Evolutionary conservation across 2,329 filamentous ascomycete species (phyloP), one percentile per base, ranked within the genome.

Genomic region (Davidsoniella australis): DNA sequence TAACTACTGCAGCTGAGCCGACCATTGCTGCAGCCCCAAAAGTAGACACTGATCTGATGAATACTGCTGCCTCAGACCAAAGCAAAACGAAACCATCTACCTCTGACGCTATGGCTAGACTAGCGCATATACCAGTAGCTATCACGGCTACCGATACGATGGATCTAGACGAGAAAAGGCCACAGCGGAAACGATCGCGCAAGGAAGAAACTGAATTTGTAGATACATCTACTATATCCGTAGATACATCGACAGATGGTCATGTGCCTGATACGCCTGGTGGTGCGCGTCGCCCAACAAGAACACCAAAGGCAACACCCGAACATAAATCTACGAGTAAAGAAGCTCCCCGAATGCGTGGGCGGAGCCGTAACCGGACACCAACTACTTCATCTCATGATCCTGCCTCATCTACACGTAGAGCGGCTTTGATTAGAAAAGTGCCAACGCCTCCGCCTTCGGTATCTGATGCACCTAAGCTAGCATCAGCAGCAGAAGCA

Each of bases 401-500:
- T 14, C 37, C 38, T 10, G 7, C 12, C 10, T 7, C 36, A 6
- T 16, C 33, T 17, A 39, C 17, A 9, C 14, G 14, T n/a, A 39
- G 14, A 39, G 10, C 6, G 5, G 18, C 44, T 26, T 14, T 36
- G 2, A n/a, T 10, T 4, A 14, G 26, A 5, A 23, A 49, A 41
- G 5, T 29, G 29, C 29, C 41, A 18, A 38, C 29, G 6, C 33
- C 44, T 20, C 33, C 29, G 6, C 41, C 33, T n/a, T 23, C 18
- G 1, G 18, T 16, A 7, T 6, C 17, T 20, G 9, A 47, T 10
- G n/a, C 4, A 6, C 47, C 7, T 18, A 41, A 16, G 41, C 24
- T 41, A 45, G 29, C 58, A 41, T 48, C 56, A 52, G 38, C 53
- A 45, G 20, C 58, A 41, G 48, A 56, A 52, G 38, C 53, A 45